These are phyloP conservation scores for Artemisia argyi DNA, from an alignment of 129 eudicot genomes.

Conservation along the genomic window DNA sequence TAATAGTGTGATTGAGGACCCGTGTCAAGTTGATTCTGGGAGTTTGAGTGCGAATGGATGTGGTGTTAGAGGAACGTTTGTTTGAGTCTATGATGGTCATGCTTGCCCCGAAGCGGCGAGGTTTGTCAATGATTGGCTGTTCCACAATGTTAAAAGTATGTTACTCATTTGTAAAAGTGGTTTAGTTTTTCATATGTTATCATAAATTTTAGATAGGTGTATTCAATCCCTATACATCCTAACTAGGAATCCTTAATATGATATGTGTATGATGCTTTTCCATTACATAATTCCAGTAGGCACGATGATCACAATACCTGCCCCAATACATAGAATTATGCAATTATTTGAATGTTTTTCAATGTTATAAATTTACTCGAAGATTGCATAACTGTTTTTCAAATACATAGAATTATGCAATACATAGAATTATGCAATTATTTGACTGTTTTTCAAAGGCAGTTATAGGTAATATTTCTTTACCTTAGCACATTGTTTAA, in stretches of 20 bases:
- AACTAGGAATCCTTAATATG: neutral
- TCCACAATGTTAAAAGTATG: slow-evolving; percentile 20
- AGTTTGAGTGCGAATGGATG: slow-evolving; percentile 44
- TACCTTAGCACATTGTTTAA: too few relatives aligned
- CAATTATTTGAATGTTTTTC: neutral
- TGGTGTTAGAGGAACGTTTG: slow-evolving; percentile 73
- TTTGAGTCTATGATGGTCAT: slow-evolving; percentile 59
- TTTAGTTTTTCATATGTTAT: neutral
- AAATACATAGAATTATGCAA: too few relatives aligned
- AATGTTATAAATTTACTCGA: too few relatives aligned
- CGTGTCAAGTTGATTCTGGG: slow-evolving; percentile 69
- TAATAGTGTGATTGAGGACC: too few relatives aligned
- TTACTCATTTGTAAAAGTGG: neutral
- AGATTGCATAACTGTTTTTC: too few relatives aligned
- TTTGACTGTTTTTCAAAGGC: too few relatives aligned
- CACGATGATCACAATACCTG: too few relatives aligned
- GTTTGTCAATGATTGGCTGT: slow-evolving; percentile 17
- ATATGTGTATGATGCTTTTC: too few relatives aligned
- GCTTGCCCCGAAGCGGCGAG: slow-evolving; percentile 17
- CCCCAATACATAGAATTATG: neutral
- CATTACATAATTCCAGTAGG: too few relatives aligned
- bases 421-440: too few relatives aligned
- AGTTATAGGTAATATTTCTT: too few relatives aligned
- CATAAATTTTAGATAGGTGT: neutral
- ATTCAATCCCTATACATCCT: neutral